Percentiles rank a stretch among this genome's conserved stretches.
Conservation (phyloP, 495 filamentous ascomycete species). For the Xylaria telfairii region DNA sequence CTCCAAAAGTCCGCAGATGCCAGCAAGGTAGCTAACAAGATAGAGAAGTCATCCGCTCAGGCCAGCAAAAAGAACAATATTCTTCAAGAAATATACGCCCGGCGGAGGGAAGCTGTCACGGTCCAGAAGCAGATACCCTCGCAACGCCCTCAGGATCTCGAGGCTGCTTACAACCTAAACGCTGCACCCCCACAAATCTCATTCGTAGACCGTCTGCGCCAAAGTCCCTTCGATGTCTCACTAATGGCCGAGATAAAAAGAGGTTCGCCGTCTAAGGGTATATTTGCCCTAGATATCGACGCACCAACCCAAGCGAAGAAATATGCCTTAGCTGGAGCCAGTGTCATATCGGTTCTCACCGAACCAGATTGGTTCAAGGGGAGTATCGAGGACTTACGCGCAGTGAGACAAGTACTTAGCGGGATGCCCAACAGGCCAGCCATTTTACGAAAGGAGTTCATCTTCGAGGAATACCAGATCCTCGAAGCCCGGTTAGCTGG, state of each 20-base stretch:
- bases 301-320: constrained; percentile 88
- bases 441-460: constrained; percentile 92
- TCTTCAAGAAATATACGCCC: constrained; percentile 88
- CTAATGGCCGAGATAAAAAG: constrained; percentile 98
- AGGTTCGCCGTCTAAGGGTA: constrained; percentile 93
- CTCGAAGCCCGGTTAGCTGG: constrained; percentile 92
- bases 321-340: constrained; percentile 93
- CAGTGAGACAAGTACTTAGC: constrained; percentile 84
- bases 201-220: constrained; percentile 77
- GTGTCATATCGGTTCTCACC: constrained; percentile 95
- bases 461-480: constrained; percentile 98
- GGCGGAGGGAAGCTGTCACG: constrained; percentile 76
- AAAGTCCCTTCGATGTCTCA: constrained; percentile 80
- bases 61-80: constrained; percentile 77
- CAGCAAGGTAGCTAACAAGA: constrained; percentile 11
- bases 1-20: constrained; percentile 50
- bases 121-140: constrained; percentile 88
- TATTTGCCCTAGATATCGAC: constrained; percentile 85
- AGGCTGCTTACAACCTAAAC: constrained; percentile 82
- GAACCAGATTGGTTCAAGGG: constrained; percentile 99
- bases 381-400: constrained; percentile 89
- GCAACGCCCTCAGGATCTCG: constrained; percentile 80
- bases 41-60: constrained; percentile 21
- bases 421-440: constrained; percentile 92
- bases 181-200: constrained; percentile 85